Base-by-base conservation (phyloP, 2,329 filamentous ascomycete species). In the Orbilia blumenaviensis region DNA sequence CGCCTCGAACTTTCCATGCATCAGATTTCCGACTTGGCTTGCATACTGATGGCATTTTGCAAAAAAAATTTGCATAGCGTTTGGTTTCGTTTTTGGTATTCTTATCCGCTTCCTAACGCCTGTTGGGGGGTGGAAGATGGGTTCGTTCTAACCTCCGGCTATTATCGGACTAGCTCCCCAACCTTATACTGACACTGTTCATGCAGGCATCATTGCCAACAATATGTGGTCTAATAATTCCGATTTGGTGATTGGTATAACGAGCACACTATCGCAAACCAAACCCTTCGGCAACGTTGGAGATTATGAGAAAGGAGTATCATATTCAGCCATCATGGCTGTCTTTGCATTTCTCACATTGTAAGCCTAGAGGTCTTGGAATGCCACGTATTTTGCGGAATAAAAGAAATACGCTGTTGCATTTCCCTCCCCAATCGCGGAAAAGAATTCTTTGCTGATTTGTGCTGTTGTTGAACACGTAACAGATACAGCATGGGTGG, bases 301-400 rank as follows among this genome's bases (percentile, higher is more conserved):
- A 41, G 73, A 77, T 46, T 71, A 71, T 68, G 77, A 68, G 8
- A 78, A 78, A 60, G 79, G 79, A 56, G 78, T 77, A 18, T 79
- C 79, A 2, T 80, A 80, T 74, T 68, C 79, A 3, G 79, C 78
- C 14, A 80, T 80, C 41, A 79, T 80, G 71, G 78, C 77, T 56
- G 78, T 79, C 7, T 78, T 80, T 66, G 79, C 80, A 75, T 67
- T 78, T 72, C 63, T 80, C 32, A 78, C 66, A 60, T 71, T 80
- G 79, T 80, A 79, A 64, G 78, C 71, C 71, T 75, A 76, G 42
- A 23, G 32, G 34, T 52, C 50, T 52, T 69, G 72, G 62, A 76
- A 76, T 69, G 72, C 50, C 64, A 54, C 48, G 54, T 42, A 29
- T 61, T 58, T 46, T 46, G 58, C 68, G 27, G n/a, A n/a, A 36